These are phyloP conservation scores for Naematelia aurantialba DNA, from an alignment of 768 basidiomycete genomes.

Conservation along the genomic window DNA sequence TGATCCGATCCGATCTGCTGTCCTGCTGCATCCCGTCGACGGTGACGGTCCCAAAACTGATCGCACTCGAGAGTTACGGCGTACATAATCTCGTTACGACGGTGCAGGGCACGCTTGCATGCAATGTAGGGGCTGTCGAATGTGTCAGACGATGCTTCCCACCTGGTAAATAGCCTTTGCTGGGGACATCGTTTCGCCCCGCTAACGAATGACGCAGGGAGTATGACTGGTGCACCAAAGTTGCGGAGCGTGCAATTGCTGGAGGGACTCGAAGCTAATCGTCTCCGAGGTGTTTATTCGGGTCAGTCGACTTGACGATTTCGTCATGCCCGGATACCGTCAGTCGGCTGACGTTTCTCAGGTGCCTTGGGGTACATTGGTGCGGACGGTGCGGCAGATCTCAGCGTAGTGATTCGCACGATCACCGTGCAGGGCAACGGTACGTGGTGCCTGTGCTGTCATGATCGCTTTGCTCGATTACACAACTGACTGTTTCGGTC, in stretches of 20 bases:
- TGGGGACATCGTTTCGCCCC: neutral
- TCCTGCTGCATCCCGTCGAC: slow-evolving; percentile 69
- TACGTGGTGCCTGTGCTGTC: slow-evolving; percentile 13
- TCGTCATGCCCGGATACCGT: neutral
- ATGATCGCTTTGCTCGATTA: neutral
- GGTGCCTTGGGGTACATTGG: slow-evolving; percentile 92
- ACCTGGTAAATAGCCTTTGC: slow-evolving; percentile 59
- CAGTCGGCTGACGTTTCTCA: slow-evolving; percentile 6
- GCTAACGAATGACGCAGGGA: slow-evolving; percentile 57
- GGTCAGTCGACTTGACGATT: slow-evolving; percentile 30
- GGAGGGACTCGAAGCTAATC: slow-evolving; percentile 67
- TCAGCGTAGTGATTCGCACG: slow-evolving; percentile 90
- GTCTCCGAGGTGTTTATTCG: slow-evolving; percentile 73
- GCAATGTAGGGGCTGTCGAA: slow-evolving; percentile 63
- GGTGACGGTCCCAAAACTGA: slow-evolving; percentile 79
- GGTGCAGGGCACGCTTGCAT: slow-evolving; percentile 65
- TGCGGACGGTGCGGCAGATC: slow-evolving; percentile 81
- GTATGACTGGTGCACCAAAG: slow-evolving; percentile 97
- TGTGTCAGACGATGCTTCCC: slow-evolving; percentile 75
- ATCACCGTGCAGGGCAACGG: slow-evolving; percentile 57
- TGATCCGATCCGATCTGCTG: slow-evolving; percentile 88
- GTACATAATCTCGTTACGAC: slow-evolving; percentile 96
- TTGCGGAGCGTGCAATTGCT: slow-evolving; percentile 88
- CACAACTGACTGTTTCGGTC: slow-evolving; percentile 3
- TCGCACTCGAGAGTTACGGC: slow-evolving; percentile 83